Percentiles rank a stretch among this genome's conserved stretches.
Evolutionary conservation across 441 rosid genomes (phyloP).

Genomic region (Jatropha podagrica): DNA sequence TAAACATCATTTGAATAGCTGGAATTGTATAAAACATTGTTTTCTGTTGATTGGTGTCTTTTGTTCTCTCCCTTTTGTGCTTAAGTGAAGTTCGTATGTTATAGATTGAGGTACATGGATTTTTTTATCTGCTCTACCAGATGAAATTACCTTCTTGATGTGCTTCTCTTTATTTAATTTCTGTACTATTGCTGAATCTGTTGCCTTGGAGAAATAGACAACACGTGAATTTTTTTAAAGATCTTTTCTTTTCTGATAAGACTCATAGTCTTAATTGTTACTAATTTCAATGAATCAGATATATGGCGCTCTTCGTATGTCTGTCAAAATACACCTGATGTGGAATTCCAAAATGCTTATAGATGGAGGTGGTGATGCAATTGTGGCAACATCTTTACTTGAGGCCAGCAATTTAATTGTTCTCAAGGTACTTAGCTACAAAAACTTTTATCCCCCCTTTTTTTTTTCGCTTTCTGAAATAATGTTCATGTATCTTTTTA

Average conservation of each 20-base stretch:
- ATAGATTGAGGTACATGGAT: background rate
- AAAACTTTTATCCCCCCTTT: background rate
- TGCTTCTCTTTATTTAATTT: background rate
- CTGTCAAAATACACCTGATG: conserved; percentile 88
- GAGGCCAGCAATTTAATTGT: conserved; percentile 89
- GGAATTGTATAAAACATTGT: background rate
- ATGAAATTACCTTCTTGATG: background rate
- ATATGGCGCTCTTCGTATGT: conserved; percentile 89
- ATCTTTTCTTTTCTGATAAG: background rate
- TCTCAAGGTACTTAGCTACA: conserved; percentile 62
- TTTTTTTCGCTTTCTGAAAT: conserved; percentile 16
- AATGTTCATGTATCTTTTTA: conserved; percentile 11
- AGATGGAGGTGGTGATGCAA: conserved; percentile 71
- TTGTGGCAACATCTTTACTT: conserved; percentile 70
- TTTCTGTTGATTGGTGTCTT: background rate
- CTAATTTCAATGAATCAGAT: conserved; percentile 44
- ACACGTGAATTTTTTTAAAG: background rate
- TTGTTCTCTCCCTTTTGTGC: background rate
- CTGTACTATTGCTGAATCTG: background rate
- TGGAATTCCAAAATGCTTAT: conserved; percentile 88
- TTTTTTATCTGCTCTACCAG: background rate
- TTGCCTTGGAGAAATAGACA: background rate
- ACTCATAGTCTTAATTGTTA: conserved; percentile 11
- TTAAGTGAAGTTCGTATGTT: background rate
- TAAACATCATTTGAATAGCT: background rate